Evolutionary conservation across 2,329 filamentous ascomycete species (phyloP).

Genomic region (Didymosphaeria variabile): DNA sequence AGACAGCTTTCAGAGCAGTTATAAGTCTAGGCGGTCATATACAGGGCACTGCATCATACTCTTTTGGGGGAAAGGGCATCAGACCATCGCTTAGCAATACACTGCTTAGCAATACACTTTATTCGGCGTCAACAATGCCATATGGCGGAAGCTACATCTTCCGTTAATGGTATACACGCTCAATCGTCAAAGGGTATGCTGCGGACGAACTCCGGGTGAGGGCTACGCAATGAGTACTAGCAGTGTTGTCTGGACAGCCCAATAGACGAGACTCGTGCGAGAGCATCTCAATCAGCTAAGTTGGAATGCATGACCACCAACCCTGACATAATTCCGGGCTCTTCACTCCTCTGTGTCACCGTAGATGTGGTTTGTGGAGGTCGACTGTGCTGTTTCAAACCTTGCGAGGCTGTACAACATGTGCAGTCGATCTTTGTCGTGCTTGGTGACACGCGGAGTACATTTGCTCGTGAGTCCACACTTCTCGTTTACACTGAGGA

Average conservation of each 20-base stretch:
- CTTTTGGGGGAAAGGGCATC: neutral
- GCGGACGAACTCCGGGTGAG: slow-evolving; percentile 5
- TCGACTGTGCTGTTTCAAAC: neutral
- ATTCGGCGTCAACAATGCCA: neutral
- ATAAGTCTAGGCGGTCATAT: neutral
- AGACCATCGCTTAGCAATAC: neutral
- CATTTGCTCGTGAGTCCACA: too few species aligned
- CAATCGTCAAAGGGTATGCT: neutral
- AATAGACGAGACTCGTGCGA: neutral
- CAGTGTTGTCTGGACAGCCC: neutral
- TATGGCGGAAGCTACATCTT: neutral
- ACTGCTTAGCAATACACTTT: neutral
- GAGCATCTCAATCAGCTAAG: neutral
- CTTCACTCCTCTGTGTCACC: neutral
- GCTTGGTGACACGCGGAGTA: neutral
- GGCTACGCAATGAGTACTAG: neutral
- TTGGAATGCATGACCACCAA: too few species aligned
- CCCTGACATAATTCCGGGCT: neutral
- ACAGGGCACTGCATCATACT: neutral
- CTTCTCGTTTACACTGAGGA: too few species aligned
- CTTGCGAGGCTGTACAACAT: too few species aligned
- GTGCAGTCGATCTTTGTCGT: neutral
- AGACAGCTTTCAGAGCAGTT: neutral
- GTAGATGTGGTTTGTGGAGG: neutral
- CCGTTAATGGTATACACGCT: neutral